phyloP scores from a whole-genome alignment of 1,284 basidiomycete species.

The Porogramme epimiltina region DNA sequence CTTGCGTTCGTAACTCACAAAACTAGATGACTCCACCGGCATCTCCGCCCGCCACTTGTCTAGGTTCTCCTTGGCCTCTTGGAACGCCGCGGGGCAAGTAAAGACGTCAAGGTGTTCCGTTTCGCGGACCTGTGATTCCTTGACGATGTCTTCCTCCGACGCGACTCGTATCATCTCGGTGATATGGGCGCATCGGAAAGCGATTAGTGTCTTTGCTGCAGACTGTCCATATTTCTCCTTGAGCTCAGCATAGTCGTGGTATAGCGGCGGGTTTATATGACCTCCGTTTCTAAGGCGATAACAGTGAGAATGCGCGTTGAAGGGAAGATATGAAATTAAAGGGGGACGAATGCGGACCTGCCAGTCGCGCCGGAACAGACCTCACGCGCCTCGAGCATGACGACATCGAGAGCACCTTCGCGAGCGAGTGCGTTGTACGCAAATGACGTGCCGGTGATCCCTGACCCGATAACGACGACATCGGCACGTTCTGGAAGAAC shows the following conservation, averaged over 20 bases:
- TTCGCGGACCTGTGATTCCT: slow-evolving; percentile 42
- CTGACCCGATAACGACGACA: slow-evolving; percentile 69
- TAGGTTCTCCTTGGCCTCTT: slow-evolving; percentile 36
- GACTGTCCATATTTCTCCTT: slow-evolving; percentile 47
- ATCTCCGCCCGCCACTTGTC: slow-evolving; percentile 39
- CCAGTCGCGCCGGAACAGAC: slow-evolving; percentile 72
- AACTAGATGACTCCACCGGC: slow-evolving; percentile 39
- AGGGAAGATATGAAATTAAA: background rate
- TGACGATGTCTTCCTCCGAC: slow-evolving; percentile 45
- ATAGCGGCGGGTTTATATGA: slow-evolving; percentile 65
- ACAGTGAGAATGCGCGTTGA: background rate
- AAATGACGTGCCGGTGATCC: slow-evolving; percentile 66
- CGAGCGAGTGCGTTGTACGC: slow-evolving; percentile 53
- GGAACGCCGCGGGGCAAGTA: slow-evolving; percentile 34
- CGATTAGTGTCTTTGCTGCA: slow-evolving; percentile 55
- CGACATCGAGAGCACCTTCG: slow-evolving; percentile 40
- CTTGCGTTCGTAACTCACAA: slow-evolving; percentile 31
- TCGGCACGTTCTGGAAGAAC: slow-evolving; percentile 55
- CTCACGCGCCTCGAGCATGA: slow-evolving; percentile 72
- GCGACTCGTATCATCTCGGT: slow-evolving; percentile 47
- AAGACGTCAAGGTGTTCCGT: slow-evolving; percentile 46
- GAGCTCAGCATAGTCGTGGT: slow-evolving; percentile 58
- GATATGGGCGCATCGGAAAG: slow-evolving; percentile 62
- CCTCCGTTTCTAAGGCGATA: slow-evolving; percentile 60
- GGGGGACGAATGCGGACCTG: slow-evolving; percentile 42